A percentile compares a stretch with the other conserved stretches of the same genome.
phyloP scores from a whole-genome alignment of 306 rosid species.

The Comarum palustre region DNA sequence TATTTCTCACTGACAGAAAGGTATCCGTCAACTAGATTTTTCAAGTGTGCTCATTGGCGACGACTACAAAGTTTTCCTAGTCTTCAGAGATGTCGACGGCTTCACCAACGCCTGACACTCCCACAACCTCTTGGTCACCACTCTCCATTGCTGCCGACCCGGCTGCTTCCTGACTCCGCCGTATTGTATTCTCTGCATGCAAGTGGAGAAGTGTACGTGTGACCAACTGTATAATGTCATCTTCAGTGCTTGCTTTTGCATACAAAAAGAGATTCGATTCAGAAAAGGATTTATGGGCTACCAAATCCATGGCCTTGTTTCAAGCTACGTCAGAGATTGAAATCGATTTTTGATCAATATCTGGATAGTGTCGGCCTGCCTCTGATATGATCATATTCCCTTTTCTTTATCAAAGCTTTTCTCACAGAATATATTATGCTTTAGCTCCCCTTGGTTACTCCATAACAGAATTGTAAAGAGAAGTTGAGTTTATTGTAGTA shows the following conservation, averaged over 20 bases:
- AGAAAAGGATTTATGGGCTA: neutral
- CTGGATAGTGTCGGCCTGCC: neutral
- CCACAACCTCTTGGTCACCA: too few relatives aligned
- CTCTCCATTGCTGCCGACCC: too few relatives aligned
- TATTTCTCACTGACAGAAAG: neutral
- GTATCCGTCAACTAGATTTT: neutral
- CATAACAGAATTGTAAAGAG: slow-evolving; percentile 1
- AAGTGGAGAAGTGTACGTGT: slow-evolving; percentile 15
- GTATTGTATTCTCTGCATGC: neutral
- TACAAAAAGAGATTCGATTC: slow-evolving; percentile 12
- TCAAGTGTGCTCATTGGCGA: neutral
- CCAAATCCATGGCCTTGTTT: neutral
- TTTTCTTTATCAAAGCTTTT: slow-evolving; percentile 8
- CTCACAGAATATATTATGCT: slow-evolving; percentile 7
- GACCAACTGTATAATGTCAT: slow-evolving; percentile 4
- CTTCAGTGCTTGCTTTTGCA: slow-evolving; percentile 16
- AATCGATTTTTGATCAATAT: slow-evolving; percentile 26
- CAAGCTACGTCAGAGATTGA: neutral
- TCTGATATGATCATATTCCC: neutral
- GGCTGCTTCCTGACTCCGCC: too few relatives aligned
- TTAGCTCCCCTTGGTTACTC: neutral
- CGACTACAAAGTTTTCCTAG: neutral
- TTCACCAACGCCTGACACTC: too few relatives aligned
- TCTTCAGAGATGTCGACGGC: too few relatives aligned
- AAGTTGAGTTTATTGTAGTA: neutral